These are phyloP conservation scores for Striga asiatica DNA, from an alignment of 257 asterid genomes.

Conservation along the genomic window DNA sequence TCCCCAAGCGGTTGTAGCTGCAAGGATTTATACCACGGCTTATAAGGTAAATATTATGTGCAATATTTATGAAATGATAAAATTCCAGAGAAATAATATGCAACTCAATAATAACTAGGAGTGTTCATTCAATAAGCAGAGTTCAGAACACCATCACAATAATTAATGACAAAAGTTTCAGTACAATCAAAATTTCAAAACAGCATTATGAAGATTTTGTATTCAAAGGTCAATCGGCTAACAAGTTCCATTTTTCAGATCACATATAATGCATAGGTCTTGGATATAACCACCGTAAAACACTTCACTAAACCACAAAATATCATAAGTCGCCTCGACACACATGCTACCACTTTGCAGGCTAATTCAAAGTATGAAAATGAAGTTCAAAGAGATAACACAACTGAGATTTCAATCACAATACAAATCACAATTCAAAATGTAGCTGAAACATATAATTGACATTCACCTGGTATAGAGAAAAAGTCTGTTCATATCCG, in stretches of 20 bases:
- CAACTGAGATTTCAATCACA: background rate
- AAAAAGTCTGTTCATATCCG: constrained; percentile 70
- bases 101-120: background rate
- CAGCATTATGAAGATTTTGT: too few species aligned
- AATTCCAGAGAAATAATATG: background rate
- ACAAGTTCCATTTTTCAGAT: too few species aligned
- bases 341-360: background rate
- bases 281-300: too few species aligned
- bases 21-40: background rate
- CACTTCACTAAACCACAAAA: too few species aligned
- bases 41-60: background rate
- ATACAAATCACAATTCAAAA: constrained; percentile 1
- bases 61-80: background rate
- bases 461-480: constrained; percentile 62
- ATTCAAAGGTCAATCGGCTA: too few species aligned
- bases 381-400: background rate
- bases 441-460: constrained; percentile 2
- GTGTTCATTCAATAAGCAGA: background rate
- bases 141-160: background rate
- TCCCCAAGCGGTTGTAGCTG: constrained; percentile 83
- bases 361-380: background rate
- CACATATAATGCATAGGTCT: too few species aligned
- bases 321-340: too few species aligned
- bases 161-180: background rate
- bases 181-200: background rate